phyloP scores from a whole-genome alignment of 75 land plant species.

The Selaginella tamariscina region DNA sequence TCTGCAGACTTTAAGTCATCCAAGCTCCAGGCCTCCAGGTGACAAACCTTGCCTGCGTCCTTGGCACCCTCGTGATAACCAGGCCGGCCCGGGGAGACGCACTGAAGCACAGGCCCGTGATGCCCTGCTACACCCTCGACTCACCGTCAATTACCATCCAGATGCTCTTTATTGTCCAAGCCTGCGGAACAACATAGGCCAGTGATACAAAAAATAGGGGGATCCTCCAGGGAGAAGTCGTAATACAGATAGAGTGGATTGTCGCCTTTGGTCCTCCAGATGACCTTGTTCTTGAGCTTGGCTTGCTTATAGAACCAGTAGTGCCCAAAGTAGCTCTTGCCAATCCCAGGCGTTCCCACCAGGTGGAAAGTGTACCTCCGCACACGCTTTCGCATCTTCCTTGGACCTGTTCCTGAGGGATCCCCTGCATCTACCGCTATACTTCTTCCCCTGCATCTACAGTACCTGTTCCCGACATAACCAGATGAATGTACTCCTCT shows the following conservation, averaged over 20 bases:
- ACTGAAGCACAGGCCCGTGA: background rate
- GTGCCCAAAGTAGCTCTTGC: background rate
- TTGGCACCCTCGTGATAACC: background rate
- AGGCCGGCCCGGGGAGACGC: background rate
- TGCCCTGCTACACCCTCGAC: background rate
- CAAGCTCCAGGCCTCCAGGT: background rate
- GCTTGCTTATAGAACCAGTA: constrained; percentile 1
- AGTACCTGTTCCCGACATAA: background rate
- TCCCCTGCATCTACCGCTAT: no score
- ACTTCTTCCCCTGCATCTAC: background rate
- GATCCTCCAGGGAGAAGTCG: constrained; percentile 1
- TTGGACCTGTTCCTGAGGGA: background rate
- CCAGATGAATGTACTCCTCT: background rate
- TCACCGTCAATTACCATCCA: background rate
- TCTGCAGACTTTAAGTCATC: background rate
- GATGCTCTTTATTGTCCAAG: background rate
- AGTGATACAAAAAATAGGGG: background rate
- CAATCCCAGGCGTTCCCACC: background rate
- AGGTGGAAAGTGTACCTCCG: background rate
- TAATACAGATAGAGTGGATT: constrained; percentile 1
- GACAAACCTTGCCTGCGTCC: background rate
- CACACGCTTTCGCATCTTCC: background rate
- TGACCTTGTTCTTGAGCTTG: background rate
- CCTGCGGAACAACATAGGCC: background rate
- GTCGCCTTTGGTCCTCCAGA: constrained; percentile 1